These are phyloP conservation scores for Fusarium sterilihyphosum DNA, from an alignment of 2,329 filamentous ascomycete species.

Conservation along the genomic window DNA sequence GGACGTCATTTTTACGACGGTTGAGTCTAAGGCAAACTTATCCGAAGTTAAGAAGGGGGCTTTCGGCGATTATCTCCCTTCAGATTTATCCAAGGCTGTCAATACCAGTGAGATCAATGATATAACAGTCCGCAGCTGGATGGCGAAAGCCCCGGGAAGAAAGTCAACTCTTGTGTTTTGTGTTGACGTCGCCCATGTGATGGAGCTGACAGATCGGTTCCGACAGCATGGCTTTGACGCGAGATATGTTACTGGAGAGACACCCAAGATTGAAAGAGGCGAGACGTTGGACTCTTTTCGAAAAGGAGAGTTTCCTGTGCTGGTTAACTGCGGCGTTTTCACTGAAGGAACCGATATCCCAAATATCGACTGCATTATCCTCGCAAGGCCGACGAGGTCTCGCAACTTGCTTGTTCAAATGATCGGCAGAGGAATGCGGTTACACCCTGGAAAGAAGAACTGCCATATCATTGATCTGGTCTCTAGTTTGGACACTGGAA, in stretches of 20 bases:
- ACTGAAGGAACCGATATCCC: conserved; percentile 98
- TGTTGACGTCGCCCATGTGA: conserved; percentile 87
- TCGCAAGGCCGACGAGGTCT: conserved; percentile 89
- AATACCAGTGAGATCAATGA: conserved; percentile 86
- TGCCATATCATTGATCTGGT: conserved; percentile 99
- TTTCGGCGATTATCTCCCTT: conserved; percentile 80
- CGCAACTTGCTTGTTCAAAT: conserved; percentile 96
- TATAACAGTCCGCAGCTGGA: conserved; percentile 86
- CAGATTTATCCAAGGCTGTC: conserved; percentile 81
- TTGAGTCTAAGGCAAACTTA: conserved; percentile 83
- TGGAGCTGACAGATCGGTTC: conserved; percentile 78
- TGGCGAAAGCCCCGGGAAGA: conserved; percentile 75
- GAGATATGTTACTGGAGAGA: conserved; percentile 85
- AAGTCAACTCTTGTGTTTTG: conserved; percentile 95
- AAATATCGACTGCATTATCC: conserved; percentile 91
- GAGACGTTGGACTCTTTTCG: conserved; percentile 81
- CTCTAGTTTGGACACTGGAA: conserved; percentile 81
- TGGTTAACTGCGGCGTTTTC: conserved; percentile 95
- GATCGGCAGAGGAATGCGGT: conserved; percentile 93
- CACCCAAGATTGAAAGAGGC: conserved; percentile 73
- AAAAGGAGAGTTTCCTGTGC: conserved; percentile 79
- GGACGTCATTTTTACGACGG: conserved; percentile 93
- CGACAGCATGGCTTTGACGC: conserved; percentile 83
- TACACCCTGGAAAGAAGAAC: conserved; percentile 82
- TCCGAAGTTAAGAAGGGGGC: conserved; percentile 70